Percentiles rank a stretch among this genome's conserved stretches.
phyloP scores from a whole-genome alignment of 2,329 filamentous ascomycete genomes.

The Cadophora malorum region DNA sequence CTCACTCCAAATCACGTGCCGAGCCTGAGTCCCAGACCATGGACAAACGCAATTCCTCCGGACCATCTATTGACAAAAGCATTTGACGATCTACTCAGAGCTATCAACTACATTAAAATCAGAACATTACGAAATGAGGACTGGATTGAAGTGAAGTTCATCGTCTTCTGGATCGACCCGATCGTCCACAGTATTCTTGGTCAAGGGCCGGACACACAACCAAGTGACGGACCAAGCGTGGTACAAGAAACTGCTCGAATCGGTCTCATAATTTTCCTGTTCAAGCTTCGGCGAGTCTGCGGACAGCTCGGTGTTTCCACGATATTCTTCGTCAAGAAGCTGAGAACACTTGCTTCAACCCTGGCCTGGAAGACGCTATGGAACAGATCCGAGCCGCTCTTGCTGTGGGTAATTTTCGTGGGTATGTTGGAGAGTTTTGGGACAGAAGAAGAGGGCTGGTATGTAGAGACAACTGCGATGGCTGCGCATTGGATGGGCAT shows the following conservation, averaged over 20 bases:
- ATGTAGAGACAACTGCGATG: neutral
- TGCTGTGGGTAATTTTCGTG: slow-evolving; percentile 3
- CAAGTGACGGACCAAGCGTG: neutral
- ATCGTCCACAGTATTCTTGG: neutral
- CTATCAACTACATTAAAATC: neutral
- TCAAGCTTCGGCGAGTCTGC: slow-evolving; percentile 1
- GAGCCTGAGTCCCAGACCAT: neutral
- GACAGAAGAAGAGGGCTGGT: neutral
- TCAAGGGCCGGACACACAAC: neutral
- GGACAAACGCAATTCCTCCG: neutral
- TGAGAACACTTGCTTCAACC: slow-evolving; percentile 2
- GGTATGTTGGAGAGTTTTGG: slow-evolving; percentile 7
- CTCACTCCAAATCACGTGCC: neutral
- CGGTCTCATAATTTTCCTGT: slow-evolving; percentile 1
- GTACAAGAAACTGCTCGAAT: slow-evolving; percentile 1
- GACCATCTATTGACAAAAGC: neutral
- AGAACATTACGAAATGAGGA: neutral
- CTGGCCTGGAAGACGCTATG: neutral
- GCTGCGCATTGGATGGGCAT: slow-evolving; percentile 1
- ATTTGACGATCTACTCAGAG: neutral
- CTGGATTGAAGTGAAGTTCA: neutral
- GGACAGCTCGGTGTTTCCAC: slow-evolving; percentile 1
- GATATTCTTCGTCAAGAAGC: neutral
- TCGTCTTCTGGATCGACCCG: slow-evolving; percentile 15
- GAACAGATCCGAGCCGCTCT: neutral